Conservation (phyloP, 1,284 basidiomycete genomes). For the Hypsizygus ulmarius region DNA sequence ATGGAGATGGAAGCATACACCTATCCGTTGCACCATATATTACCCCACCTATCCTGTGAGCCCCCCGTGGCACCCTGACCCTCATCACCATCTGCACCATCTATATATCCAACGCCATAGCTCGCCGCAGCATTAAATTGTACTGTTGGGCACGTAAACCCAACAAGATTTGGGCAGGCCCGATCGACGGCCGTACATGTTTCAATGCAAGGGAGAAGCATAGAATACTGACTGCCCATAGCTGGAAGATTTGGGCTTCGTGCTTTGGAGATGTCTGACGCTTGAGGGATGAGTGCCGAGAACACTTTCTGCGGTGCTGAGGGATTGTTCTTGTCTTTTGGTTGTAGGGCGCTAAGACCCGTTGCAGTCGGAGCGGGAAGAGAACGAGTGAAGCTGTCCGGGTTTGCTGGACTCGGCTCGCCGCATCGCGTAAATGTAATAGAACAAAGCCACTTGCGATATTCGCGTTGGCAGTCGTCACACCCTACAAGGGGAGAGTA, state of each 20-base stretch:
- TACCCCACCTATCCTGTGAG: conserved; percentile 72
- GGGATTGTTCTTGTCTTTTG: conserved; percentile 20
- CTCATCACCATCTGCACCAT: conserved; percentile 48
- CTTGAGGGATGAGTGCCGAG: conserved; percentile 45
- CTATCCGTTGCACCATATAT: conserved; percentile 69
- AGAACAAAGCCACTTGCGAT: conserved; percentile 78
- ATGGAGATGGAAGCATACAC: no score
- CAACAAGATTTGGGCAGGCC: conserved; percentile 71
- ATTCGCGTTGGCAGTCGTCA: conserved; percentile 71
- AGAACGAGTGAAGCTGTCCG: conserved; percentile 29
- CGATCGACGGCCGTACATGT: conserved; percentile 73
- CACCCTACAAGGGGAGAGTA: conserved; percentile 81
- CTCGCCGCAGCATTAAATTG: conserved; percentile 64
- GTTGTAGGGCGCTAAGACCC: conserved; percentile 23
- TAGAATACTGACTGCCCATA: conserved; percentile 46
- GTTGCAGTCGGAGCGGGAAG: conserved; percentile 27
- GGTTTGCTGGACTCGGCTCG: conserved; percentile 40
- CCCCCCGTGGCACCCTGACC: conserved; percentile 48
- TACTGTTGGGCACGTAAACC: conserved; percentile 68
- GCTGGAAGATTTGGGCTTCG: conserved; percentile 49
- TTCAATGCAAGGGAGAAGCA: conserved; percentile 77
- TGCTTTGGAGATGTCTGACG: conserved; percentile 33
- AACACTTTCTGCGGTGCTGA: conserved; percentile 30
- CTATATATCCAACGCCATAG: conserved; percentile 76
- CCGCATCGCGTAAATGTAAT: conserved; percentile 72